A percentile compares a stretch with the other conserved stretches of the same genome.
Evolutionary conservation across 495 filamentous ascomycete genomes (phyloP).

Genomic region (Aspergillus campestris): DNA sequence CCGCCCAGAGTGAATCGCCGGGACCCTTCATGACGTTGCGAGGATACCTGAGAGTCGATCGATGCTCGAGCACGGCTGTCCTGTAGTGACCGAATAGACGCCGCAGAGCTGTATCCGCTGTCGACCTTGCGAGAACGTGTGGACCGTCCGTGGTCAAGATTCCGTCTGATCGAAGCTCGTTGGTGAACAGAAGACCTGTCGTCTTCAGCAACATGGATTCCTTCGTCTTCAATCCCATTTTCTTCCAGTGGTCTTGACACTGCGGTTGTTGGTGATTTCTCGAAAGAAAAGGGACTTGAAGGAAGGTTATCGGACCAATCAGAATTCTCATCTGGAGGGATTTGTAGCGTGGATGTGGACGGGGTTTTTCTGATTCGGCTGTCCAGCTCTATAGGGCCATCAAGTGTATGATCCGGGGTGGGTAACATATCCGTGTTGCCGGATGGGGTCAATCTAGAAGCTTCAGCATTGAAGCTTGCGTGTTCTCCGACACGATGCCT

Average conservation of each 20-base stretch:
- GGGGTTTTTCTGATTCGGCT: neutral
- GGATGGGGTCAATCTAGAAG: neutral
- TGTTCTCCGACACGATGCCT: neutral
- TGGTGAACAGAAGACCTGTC: neutral
- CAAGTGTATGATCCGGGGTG: no score
- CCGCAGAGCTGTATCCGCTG: constrained; percentile 37
- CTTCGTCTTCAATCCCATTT: constrained; percentile 22
- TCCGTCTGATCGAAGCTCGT: neutral
- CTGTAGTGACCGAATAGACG: constrained; percentile 24
- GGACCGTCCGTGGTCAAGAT: constrained; percentile 1
- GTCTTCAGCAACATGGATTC: constrained; percentile 20
- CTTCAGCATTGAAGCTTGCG: neutral
- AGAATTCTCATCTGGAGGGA: constrained; percentile 8
- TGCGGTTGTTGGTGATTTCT: constrained; percentile 23
- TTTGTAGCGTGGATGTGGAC: constrained; percentile 10
- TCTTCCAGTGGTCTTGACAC: constrained; percentile 2
- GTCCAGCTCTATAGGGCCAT: no score
- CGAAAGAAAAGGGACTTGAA: constrained; percentile 32
- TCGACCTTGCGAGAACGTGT: constrained; percentile 29
- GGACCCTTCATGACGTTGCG: constrained; percentile 1
- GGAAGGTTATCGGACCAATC: constrained; percentile 21
- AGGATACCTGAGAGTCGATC: constrained; percentile 22
- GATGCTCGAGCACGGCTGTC: constrained; percentile 19
- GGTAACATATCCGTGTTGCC: neutral
- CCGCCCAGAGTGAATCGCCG: constrained; percentile 7